Conservation (phyloP, 805 yeast genomes). For the Nakazawaea siamensis region DNA sequence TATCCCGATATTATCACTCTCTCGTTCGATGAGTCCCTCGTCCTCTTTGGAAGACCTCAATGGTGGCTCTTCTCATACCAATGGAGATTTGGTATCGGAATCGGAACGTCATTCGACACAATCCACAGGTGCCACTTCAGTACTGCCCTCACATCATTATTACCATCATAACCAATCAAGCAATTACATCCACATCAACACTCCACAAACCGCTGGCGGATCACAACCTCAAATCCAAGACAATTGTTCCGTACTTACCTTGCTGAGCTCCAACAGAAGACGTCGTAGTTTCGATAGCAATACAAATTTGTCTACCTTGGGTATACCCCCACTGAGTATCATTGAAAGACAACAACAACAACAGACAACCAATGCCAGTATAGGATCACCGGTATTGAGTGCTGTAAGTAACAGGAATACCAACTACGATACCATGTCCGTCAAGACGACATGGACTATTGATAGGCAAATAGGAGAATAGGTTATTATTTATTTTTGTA, state of each 20-base stretch:
- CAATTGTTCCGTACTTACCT: slow-evolving; percentile 24
- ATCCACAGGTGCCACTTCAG: slow-evolving; percentile 43
- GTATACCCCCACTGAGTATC: slow-evolving; percentile 69
- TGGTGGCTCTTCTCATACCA: no score
- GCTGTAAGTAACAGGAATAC: slow-evolving; percentile 2
- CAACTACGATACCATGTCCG: slow-evolving; percentile 1
- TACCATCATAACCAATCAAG: slow-evolving; percentile 1
- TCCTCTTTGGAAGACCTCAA: no score
- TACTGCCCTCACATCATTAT: slow-evolving; percentile 27
- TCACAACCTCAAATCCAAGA: slow-evolving; percentile 13
- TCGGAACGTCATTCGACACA: no score
- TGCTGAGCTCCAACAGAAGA: slow-evolving; percentile 25
- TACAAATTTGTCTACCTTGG: slow-evolving; percentile 57
- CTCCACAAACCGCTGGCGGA: no score
- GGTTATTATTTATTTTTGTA: background rate
- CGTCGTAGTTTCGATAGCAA: slow-evolving; percentile 29
- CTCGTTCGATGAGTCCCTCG: no score
- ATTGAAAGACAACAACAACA: slow-evolving; percentile 33
- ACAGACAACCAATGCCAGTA: slow-evolving; percentile 2
- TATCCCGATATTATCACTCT: slow-evolving; percentile 9
- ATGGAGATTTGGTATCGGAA: no score
- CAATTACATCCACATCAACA: slow-evolving; percentile 8
- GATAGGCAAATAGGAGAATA: slow-evolving; percentile 3
- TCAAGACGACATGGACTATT: slow-evolving; percentile 7
- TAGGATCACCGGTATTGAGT: slow-evolving; percentile 3